These are phyloP conservation scores for Tricholoma sp. DNA, from an alignment of 768 basidiomycete genomes.

Conservation along the genomic window DNA sequence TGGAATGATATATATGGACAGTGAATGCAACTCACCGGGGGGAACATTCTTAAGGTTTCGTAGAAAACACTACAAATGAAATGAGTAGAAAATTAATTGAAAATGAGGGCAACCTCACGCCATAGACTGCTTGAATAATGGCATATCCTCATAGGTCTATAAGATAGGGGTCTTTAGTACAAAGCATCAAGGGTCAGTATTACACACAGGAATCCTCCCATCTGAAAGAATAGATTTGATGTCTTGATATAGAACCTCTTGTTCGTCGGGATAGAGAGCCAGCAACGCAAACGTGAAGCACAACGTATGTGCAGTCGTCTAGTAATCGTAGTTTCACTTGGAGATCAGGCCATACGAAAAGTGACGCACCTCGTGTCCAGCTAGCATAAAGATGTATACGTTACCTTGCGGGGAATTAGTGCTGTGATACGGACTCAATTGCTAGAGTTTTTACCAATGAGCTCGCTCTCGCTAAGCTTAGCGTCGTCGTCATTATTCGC, in stretches of 20 bases:
- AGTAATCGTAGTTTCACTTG: not conserved
- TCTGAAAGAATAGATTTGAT: constrained; percentile 25
- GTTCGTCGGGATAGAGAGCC: constrained; percentile 37
- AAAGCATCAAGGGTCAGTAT: not conserved
- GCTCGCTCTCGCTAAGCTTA: constrained; percentile 38
- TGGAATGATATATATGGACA: not conserved
- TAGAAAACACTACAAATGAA: constrained; percentile 34
- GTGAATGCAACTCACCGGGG: constrained; percentile 31
- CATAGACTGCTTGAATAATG: constrained; percentile 30
- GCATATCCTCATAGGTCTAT: constrained; percentile 38
- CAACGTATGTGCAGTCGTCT: constrained; percentile 37
- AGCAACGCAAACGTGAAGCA: constrained; percentile 35
- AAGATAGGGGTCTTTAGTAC: not conserved
- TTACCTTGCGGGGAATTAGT: constrained; percentile 24
- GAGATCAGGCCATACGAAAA: not conserved
- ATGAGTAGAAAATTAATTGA: not conserved
- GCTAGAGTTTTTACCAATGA: constrained; percentile 25
- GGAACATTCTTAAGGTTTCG: constrained; percentile 45
- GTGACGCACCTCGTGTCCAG: constrained; percentile 51
- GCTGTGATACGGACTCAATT: not conserved
- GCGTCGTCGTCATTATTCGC: constrained; percentile 38
- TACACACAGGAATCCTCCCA: constrained; percentile 25
- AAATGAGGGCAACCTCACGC: constrained; percentile 22
- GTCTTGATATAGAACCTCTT: constrained; percentile 38
- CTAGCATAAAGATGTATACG: constrained; percentile 50